Base-by-base conservation (phyloP, 2,329 filamentous ascomycete genomes). In the Emergomyces africanus region DNA sequence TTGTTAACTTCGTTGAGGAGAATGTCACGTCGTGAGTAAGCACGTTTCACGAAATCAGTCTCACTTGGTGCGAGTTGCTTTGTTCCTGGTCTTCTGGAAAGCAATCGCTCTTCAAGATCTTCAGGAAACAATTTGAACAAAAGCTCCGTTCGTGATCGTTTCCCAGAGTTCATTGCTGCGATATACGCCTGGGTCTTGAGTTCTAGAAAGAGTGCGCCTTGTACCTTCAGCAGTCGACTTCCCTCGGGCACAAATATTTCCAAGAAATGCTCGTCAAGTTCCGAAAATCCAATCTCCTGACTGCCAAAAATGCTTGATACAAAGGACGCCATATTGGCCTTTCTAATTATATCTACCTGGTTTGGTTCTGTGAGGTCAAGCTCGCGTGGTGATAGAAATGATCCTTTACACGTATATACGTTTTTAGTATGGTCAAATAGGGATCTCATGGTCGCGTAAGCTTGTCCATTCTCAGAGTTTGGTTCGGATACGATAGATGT, bases 121-220 rank as follows among this genome's bases (percentile, higher is more conserved):
- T 76, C 69, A 0, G 83, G 83, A 64, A 87, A 86, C 0, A 86
- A 70, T 57, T 83, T 79, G 59, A 81, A 78, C 33, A 86, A 70
- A 33, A 84, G 74, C 48, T 83, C 78, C 23, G 82, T 79, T 54
- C 79, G 78, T 1, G 76, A 75, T 33, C 77, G 78, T 58, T 83
- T 78, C 48, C 78, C 78, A 65, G 79, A 81, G 63, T 81, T 79
- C 66, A 83, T 75, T 3, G 81, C 80, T 3, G 82, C 82, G 59
- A 86, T 82, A 65, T 84, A 86, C 15, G 83, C 82, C 67, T 86
- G 84, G 1, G 84, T 86, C 70, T 87, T 87, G 20, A 87, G 71
- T 62, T 86, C 83, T 15, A 86, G 75, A 64, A 81, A 84, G 30
- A 87, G 72, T 15, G 79, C 77, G 1, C 81, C 82, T 64, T 85